These are phyloP conservation scores for Ogataea salicorniae DNA, from an alignment of 805 yeast genomes.

Conservation along the genomic window DNA sequence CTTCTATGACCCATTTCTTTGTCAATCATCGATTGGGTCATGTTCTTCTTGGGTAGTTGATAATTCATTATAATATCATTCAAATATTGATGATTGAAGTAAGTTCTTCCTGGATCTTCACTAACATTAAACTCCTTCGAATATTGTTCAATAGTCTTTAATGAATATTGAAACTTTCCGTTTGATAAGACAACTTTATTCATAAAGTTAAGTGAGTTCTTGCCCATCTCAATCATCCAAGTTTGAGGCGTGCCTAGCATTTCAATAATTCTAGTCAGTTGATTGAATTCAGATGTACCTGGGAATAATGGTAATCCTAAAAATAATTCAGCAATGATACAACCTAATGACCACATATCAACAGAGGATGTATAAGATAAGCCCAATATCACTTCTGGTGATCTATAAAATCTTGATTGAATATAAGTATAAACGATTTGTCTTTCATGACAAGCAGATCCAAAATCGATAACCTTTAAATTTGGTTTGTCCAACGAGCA, in stretches of 20 bases:
- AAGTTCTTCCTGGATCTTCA: constrained; percentile 82
- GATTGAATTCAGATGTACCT: constrained; percentile 91
- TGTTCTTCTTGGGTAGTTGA: constrained; percentile 55
- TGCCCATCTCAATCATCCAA: constrained; percentile 97
- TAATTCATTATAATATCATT: constrained; percentile 75
- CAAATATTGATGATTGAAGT: constrained; percentile 61
- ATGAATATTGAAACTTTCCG: constrained; percentile 25
- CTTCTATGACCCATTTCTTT: constrained; percentile 69
- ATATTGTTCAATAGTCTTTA: constrained; percentile 41
- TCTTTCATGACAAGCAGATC: constrained; percentile 89
- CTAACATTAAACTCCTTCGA: constrained; percentile 46
- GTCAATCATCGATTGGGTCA: constrained; percentile 51
- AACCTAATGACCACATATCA: constrained; percentile 71
- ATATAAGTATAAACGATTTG: constrained; percentile 87
- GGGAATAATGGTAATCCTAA: constrained; percentile 92
- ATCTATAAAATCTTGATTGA: constrained; percentile 87
- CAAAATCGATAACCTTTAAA: constrained; percentile 92
- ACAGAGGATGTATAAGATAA: constrained; percentile 88
- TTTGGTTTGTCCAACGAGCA: constrained; percentile 78
- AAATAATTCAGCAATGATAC: constrained; percentile 54
- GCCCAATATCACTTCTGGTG: constrained; percentile 92
- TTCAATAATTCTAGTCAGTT: constrained; percentile 72
- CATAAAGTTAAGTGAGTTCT: constrained; percentile 68
- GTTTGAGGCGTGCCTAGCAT: constrained; percentile 85
- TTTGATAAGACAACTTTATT: constrained; percentile 11